These are phyloP conservation scores for Colletotrichum sublineola DNA, from an alignment of 2,329 filamentous ascomycete species.

Conservation along the genomic window DNA sequence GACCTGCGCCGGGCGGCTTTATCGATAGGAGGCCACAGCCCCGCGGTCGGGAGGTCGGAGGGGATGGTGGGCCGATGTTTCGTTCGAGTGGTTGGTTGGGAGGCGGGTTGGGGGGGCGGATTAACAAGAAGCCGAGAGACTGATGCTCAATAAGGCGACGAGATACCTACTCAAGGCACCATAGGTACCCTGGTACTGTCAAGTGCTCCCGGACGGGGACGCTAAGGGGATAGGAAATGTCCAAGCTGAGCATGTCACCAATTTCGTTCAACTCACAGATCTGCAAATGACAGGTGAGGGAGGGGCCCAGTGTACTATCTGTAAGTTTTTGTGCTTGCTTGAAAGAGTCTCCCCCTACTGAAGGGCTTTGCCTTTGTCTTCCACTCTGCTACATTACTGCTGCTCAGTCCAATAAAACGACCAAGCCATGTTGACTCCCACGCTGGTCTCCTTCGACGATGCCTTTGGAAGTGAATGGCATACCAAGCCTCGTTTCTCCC, in stretches of 20 bases:
- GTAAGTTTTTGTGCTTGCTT: neutral
- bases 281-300: neutral
- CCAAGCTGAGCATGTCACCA: neutral
- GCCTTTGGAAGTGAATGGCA: neutral
- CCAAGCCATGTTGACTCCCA: neutral
- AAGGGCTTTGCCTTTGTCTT: neutral
- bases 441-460: neutral
- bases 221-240: neutral
- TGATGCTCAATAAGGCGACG: neutral
- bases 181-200: too few relatives aligned
- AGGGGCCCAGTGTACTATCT: neutral
- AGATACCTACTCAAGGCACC: too few relatives aligned
- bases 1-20: conserved; percentile 10
- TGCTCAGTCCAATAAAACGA: neutral
- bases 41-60: neutral
- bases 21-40: conserved; percentile 37
- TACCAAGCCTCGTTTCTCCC: neutral
- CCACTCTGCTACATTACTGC: neutral
- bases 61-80: neutral
- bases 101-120: neutral
- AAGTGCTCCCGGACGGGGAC: neutral
- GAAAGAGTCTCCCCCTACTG: neutral
- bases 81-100: neutral
- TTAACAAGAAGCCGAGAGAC: neutral
- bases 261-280: neutral